Percentiles rank a stretch among this genome's conserved stretches.
phyloP scores from a whole-genome alignment of 176 grass and related monocot genomes.

The Puya raimondii region DNA sequence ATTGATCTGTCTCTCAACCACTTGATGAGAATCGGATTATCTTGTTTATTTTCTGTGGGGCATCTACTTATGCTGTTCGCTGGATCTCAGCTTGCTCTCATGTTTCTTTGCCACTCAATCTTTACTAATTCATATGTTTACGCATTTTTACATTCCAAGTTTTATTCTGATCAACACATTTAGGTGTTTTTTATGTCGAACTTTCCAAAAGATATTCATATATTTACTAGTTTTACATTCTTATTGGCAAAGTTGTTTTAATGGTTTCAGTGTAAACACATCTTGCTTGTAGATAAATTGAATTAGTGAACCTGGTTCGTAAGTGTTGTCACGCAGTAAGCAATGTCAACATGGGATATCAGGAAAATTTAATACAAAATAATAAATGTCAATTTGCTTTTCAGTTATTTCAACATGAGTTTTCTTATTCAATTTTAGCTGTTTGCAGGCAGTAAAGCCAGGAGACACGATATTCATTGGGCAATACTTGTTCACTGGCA shows the following conservation, averaged over 20 bases:
- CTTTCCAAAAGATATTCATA: too few species aligned
- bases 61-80: too few species aligned
- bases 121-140: too few species aligned
- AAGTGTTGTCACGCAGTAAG: not conserved
- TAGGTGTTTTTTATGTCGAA: too few species aligned
- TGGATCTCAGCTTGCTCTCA: too few species aligned
- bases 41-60: too few species aligned
- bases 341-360: not conserved
- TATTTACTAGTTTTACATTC: too few species aligned
- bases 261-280: not conserved
- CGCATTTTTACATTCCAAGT: too few species aligned
- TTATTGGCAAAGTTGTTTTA: not conserved
- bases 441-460: conserved; percentile 64
- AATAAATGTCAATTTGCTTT: not conserved
- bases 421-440: not conserved
- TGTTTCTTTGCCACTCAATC: too few species aligned
- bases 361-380: not conserved
- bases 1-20: not conserved
- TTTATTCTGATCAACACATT: too few species aligned
- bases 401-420: not conserved
- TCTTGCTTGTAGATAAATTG: not conserved
- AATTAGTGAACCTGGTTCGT: not conserved
- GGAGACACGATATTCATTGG: conserved; percentile 95
- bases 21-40: not conserved
- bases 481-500: conserved; percentile 98